Conservation (phyloP, 1,284 basidiomycete species). For the Irpex sp. region DNA sequence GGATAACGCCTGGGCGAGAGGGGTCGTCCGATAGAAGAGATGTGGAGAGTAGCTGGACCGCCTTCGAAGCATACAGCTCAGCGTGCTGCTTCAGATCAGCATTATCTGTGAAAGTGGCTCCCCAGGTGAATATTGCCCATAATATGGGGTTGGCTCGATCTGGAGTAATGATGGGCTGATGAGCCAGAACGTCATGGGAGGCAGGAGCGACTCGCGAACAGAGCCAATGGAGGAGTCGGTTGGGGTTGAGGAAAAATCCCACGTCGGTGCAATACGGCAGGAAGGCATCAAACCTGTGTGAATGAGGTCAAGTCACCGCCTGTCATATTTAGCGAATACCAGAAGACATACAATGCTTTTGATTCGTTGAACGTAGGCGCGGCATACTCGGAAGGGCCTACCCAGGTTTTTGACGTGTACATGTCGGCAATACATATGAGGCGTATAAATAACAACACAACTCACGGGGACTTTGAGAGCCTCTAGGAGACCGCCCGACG, state of each 20-base stretch:
- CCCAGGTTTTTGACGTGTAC: conserved; percentile 16
- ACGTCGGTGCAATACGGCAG: conserved; percentile 29
- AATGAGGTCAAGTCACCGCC: neutral
- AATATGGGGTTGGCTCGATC: conserved; percentile 20
- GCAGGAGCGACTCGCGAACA: neutral
- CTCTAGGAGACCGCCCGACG: neutral
- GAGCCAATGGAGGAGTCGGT: conserved; percentile 23
- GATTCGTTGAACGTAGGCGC: neutral
- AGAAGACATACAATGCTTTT: neutral
- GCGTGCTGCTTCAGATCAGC: conserved; percentile 18
- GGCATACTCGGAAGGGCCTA: neutral
- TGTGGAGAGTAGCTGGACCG: neutral
- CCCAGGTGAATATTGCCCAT: conserved; percentile 28
- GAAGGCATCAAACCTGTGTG: conserved; percentile 32
- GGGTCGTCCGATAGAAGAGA: neutral
- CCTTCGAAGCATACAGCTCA: conserved; percentile 21
- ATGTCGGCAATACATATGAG: neutral
- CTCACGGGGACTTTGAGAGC: neutral
- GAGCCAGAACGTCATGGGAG: conserved; percentile 1
- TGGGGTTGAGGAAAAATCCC: conserved; percentile 36
- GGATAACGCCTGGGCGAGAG: conserved; percentile 26
- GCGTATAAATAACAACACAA: neutral
- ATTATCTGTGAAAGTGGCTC: conserved; percentile 20
- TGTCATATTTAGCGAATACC: neutral
- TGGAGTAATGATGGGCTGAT: conserved; percentile 14